phyloP scores from a whole-genome alignment of 2,329 filamentous ascomycete species.

The Alternaria ventricosa region DNA sequence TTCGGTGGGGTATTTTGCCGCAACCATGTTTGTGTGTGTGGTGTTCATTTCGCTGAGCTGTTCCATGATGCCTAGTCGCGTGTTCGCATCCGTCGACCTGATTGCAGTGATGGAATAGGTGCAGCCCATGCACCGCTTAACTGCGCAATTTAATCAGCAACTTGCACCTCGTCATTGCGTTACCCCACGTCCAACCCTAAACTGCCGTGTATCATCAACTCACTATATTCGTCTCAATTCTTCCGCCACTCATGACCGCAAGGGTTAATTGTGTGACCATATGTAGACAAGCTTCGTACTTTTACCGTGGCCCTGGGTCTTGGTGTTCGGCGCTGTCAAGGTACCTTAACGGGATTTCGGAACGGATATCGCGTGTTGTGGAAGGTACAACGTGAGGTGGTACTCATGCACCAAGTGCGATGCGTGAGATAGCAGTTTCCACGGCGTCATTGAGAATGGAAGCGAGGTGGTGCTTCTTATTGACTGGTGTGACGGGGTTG shows the following conservation, averaged over 20 bases:
- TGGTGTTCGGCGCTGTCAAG: conserved; percentile 9
- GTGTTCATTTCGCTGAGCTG: background rate
- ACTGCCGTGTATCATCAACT: conserved; percentile 14
- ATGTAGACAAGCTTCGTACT: background rate
- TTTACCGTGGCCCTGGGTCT: conserved; percentile 15
- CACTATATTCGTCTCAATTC: conserved; percentile 12
- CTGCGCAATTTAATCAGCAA: conserved; percentile 7
- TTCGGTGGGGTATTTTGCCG: background rate
- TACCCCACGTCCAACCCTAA: conserved; percentile 6
- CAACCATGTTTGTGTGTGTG: background rate
- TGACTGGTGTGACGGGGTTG: background rate
- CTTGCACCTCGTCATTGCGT: conserved; percentile 9
- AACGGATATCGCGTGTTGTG: conserved; percentile 13
- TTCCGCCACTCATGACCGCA: conserved; percentile 14
- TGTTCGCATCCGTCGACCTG: conserved; percentile 2
- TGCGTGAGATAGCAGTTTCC: conserved; percentile 1
- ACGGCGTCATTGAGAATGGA: background rate
- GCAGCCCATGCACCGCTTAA: conserved; percentile 1
- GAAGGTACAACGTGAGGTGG: conserved; percentile 5
- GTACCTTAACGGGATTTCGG: conserved; percentile 14
- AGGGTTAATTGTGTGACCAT: conserved; percentile 7
- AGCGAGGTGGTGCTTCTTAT: background rate
- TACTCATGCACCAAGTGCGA: conserved; percentile 6
- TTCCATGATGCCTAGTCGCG: background rate
- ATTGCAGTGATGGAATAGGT: background rate